Base-by-base conservation (phyloP, 768 basidiomycete genomes). In the Russula foetens region DNA sequence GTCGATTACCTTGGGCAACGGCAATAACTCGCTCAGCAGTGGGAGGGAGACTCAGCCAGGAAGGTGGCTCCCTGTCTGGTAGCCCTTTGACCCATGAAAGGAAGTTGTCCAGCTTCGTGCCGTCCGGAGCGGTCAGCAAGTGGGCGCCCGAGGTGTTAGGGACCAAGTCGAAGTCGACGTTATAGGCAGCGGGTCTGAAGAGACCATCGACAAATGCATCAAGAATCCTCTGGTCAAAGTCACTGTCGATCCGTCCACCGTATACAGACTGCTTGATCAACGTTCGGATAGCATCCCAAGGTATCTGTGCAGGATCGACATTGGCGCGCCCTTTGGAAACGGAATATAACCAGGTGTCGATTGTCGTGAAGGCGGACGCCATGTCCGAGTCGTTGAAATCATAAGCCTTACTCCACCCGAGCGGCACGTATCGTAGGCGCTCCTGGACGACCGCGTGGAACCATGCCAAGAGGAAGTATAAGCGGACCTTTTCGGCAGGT, bases 381-480 rank as follows among this genome's bases (percentile, higher is more conserved):
- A 97, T 90, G 70, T 99, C 97, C 5, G 96, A 97, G 71, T 98
- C 95, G 73, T 99, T 99, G 83, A 98, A 98, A 72, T 98, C 97
- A 74, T 98, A 98, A 0, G 81, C 80, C 75, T 97, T 92, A 71
- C 89, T 95, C 94, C 96, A 99, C 0, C 97, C 96, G 17, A 99
- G 76, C 7, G 97, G 97, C 9, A 87, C 90, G 71, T 98, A 99
- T 44, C 96, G 90, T 14, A 98, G 78, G 63, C 97, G 91, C 73
- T 98, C 97, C 74, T 97, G 95, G 1, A 98, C 87, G 21, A 98
- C 84, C 14, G 97, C 95, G 69, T 99, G 97, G 88, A 98, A 97
- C 95, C 96, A 99, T 1, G 97, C 92, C 31, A 98, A 82, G 35
- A 98, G 78, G 86, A 98, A 98, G 75, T 96, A 95, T 49, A 98